Evolutionary conservation across 2,329 filamentous ascomycete species (phyloP), one percentile per base, ranked within the genome.

Genomic region (Ophiostoma perfectum): DNA sequence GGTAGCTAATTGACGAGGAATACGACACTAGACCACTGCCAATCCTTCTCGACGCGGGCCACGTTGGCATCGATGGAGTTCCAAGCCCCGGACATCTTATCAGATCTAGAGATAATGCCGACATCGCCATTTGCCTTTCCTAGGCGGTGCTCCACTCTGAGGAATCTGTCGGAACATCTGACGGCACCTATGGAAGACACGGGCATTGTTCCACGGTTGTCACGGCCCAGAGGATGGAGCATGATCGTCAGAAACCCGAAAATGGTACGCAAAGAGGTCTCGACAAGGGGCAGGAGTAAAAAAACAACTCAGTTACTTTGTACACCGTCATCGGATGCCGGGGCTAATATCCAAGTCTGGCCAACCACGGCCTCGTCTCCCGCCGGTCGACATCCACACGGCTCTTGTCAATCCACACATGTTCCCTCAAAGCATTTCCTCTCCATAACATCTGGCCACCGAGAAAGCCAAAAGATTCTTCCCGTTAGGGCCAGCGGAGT

Each of bases 71-170:
- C 16, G 39, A 42, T 67, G 68, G 47, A n/a, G 39, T 60, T 14
- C 47, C 16, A 41, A n/a, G 49, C 49, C 52, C 45, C 42, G 55
- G 41, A 42, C 52, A 83, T 83, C 81, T 83, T 82, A 83, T 83
- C 81, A 78, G 81, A 83, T 83, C 80, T 77, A 73, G 77, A 80
- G 81, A 84, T 84, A 81, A 82, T 72, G 74, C 80, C 80, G 79
- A 81, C 78, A 77, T 80, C 78, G 80, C 76, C 71, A 42, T n/a
- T 38, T 41, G 18, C 60, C 18, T 41, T 58, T 42, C 47, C 16
- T 14, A 58, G 71, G 66, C 64, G 69, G 70, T 71, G 47, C 68
- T 69, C 68, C 62, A 68, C 67, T 39, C 52, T 39, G 45, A 66
- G 67, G 67, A 62, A 60, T 60, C 27, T 60, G 27, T 60, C 55